Evolutionary conservation across 228 moss, liverwort and hornwort species (phyloP), one percentile per base, ranked within the genome.

Genomic region (Sphagnum fallax): DNA sequence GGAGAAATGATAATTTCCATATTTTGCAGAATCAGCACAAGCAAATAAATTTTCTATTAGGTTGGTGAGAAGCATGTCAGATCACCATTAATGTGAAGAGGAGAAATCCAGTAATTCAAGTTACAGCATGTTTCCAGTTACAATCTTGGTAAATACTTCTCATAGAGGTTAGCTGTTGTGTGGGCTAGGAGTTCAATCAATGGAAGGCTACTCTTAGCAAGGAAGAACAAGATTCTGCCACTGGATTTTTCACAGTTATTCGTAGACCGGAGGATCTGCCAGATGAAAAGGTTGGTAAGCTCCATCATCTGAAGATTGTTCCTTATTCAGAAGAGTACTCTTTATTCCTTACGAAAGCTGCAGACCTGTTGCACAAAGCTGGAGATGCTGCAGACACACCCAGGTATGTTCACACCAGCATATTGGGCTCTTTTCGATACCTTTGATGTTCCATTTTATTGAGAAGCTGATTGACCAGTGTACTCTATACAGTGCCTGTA

Each of bases 341-440:
- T 65, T 70, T 65, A 68, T 71, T 85, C 49, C 68, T 97, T 6
- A 84, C 74, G 61, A 81, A 89, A 73, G 93, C 93, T 70, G 84
- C 88, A 55, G 65, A 59, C 62, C 81, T 89, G 59, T 80, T 97
- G 75, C 88, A 85, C 66, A 90, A 85, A 90, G 96, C 91, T 79
- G 96, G 89, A 82, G 79, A 91, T 52, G 74, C 76, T 76, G 91
- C 93, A 79, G 91, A 91, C 66, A 91, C 89, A 51, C 89, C 86
- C 62, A 96, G 96, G 96, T 77, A 74, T 51, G 57, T 5, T 32
- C 32, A 32, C 32, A 32, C 32, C 32, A 32, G 32, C 32, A 32
- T 32, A 32, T 32, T 60, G 49, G 50, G 6, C 50, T 48, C 53
- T 65, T 50, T 47, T 14, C 6, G 49, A 2, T 32, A 32, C 32